Percentiles rank a stretch among this genome's conserved stretches.
Evolutionary conservation across 805 yeast genomes (phyloP).

Genomic region (Spathaspora boniae): DNA sequence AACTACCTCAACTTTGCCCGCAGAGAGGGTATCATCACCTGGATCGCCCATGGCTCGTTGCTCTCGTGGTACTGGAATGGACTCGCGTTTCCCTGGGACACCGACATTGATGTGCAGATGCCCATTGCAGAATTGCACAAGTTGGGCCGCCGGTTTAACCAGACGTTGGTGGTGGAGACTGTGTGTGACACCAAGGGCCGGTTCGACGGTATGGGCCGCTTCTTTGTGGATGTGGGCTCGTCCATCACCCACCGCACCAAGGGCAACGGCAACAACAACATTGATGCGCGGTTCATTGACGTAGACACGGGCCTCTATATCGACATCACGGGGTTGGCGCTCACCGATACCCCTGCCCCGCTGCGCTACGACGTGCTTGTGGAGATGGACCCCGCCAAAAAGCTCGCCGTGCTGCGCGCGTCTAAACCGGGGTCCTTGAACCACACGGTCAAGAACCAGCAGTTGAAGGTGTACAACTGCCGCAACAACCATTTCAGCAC

Average conservation of each 20-base stretch:
- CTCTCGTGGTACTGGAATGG: constrained; percentile 68
- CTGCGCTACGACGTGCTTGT: constrained; percentile 14
- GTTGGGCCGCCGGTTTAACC: constrained; percentile 47
- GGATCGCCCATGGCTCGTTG: constrained; percentile 67
- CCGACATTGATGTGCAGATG: constrained; percentile 64
- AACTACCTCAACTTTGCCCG: constrained; percentile 50
- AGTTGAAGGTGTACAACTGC: constrained; percentile 37
- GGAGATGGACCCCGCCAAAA: constrained; percentile 10
- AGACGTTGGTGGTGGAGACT: constrained; percentile 47
- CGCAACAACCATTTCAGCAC: constrained; percentile 57
- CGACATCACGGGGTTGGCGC: constrained; percentile 66
- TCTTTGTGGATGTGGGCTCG: constrained; percentile 44
- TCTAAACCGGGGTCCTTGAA: constrained; percentile 7
- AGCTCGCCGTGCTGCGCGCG: constrained; percentile 7
- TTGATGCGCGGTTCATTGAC: constrained; percentile 73
- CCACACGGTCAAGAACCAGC: constrained; percentile 15
- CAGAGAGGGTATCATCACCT: constrained; percentile 45
- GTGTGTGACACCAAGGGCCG: constrained; percentile 12
- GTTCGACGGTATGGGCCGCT: constrained; percentile 54
- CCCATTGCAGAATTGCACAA: constrained; percentile 45
- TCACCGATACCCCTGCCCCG: constrained; percentile 35
- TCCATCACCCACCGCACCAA: constrained; percentile 52
- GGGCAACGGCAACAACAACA: constrained; percentile 60
- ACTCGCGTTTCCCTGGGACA: constrained; percentile 61
- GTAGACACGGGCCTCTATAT: constrained; percentile 66